Percentiles rank a stretch among this genome's conserved stretches.
Evolutionary conservation across 139 green algal genomes (phyloP).

Genomic region (Coelastrella sp.): DNA sequence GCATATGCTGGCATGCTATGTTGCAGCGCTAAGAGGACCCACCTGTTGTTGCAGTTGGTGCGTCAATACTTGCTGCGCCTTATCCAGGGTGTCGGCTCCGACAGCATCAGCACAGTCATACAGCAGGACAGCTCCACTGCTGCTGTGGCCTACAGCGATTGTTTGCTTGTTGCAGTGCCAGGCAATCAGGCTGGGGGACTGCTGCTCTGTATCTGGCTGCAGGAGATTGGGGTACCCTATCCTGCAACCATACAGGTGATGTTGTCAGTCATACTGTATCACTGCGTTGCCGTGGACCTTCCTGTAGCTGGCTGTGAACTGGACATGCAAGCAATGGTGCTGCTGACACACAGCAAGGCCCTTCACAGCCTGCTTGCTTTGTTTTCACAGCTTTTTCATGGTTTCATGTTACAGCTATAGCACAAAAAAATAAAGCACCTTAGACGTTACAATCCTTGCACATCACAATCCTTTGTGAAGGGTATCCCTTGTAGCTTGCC

Average conservation of each 20-base stretch:
- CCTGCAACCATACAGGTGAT: neutral
- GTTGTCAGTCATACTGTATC: neutral
- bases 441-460: no score
- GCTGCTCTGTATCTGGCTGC: neutral
- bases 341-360: no score
- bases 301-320: neutral
- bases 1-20: neutral
- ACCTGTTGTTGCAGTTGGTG: constrained; percentile 59
- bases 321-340: no score
- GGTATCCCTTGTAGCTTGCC: no score
- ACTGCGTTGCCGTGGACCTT: neutral
- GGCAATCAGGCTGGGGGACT: neutral
- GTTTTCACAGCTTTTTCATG: no score
- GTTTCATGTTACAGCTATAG: no score
- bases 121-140: constrained; percentile 25
- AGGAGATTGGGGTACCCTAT: neutral
- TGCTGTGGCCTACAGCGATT: constrained; percentile 12
- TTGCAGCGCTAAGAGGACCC: neutral
- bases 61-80: constrained; percentile 39
- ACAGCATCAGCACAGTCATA: constrained; percentile 5
- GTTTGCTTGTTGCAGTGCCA: constrained; percentile 36
- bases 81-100: neutral
- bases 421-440: no score
- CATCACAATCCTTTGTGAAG: no score
- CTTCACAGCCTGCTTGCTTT: no score